Percentiles rank a stretch among this genome's conserved stretches.
phyloP scores from a whole-genome alignment of 768 basidiomycete genomes.

The Macrolepiota fuliginosa region DNA sequence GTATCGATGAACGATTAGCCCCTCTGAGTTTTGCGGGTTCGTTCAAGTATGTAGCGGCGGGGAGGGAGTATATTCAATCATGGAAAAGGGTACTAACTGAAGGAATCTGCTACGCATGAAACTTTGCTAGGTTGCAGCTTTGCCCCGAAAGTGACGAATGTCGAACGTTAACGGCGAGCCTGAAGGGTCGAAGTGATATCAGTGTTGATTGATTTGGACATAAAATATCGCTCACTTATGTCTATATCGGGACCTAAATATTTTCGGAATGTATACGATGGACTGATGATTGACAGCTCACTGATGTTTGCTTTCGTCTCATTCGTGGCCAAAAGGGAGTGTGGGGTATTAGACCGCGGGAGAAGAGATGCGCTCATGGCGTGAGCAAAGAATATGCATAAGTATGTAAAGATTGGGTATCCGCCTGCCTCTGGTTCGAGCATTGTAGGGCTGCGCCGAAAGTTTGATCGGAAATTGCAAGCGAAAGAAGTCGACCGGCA shows the following conservation, averaged over 20 bases:
- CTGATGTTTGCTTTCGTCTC: not conserved
- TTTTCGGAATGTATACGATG: not conserved
- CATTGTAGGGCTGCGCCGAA: not conserved
- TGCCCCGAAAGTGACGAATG: not conserved
- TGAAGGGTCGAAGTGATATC: not conserved
- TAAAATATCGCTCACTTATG: not conserved
- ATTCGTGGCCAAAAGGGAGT: not conserved
- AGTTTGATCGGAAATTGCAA: not conserved
- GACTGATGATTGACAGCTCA: constrained; percentile 7
- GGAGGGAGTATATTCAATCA: not conserved
- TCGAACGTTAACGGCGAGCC: not conserved
- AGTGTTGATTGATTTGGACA: not conserved
- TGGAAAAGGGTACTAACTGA: not conserved
- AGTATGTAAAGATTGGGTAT: not conserved
- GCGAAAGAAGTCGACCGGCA: not conserved
- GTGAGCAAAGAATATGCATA: not conserved
- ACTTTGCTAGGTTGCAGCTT: not conserved
- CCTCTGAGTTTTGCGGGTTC: not conserved
- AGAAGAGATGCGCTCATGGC: not conserved
- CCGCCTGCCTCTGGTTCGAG: not conserved
- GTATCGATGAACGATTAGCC: not conserved
- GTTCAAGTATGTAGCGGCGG: not conserved
- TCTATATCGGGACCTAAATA: constrained; percentile 6
- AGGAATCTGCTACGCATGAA: not conserved
- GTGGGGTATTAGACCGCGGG: constrained; percentile 3